Conservation (phyloP, 2,329 filamentous ascomycete genomes). For the Curvularia eragrostidis region DNA sequence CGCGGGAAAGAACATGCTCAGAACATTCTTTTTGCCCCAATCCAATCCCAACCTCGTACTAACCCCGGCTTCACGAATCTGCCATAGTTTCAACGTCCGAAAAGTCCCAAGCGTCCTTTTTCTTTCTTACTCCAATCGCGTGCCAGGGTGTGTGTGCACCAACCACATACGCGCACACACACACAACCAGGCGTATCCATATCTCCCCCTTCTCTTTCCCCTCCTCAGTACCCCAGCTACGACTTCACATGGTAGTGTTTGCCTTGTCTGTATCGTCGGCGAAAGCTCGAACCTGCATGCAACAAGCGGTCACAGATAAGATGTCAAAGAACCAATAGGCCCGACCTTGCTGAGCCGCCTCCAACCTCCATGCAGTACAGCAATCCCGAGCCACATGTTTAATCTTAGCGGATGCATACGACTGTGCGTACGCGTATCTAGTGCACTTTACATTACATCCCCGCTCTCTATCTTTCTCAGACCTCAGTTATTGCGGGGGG, state of each 20-base stretch:
- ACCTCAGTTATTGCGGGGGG: slow-evolving; percentile 8
- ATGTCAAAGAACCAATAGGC: slow-evolving; percentile 3
- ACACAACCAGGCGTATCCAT: background rate
- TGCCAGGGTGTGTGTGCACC: background rate
- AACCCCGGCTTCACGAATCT: slow-evolving; percentile 1
- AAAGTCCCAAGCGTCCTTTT: slow-evolving; percentile 6
- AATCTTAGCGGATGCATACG: slow-evolving; percentile 3
- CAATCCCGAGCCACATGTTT: slow-evolving; percentile 7
- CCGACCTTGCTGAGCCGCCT: slow-evolving; percentile 2
- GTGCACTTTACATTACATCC: background rate
- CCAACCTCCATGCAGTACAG: slow-evolving; percentile 7
- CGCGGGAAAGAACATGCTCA: slow-evolving; percentile 7
- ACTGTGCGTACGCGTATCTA: background rate
- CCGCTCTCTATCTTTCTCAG: background rate
- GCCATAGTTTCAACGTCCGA: slow-evolving; percentile 18
- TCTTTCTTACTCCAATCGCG: background rate
- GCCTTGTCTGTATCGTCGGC: background rate
- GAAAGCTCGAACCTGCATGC: slow-evolving; percentile 3
- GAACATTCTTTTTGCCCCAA: slow-evolving; percentile 4
- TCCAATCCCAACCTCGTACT: background rate
- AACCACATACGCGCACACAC: background rate
- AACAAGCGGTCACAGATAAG: slow-evolving; percentile 7
- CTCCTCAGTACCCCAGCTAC: slow-evolving; percentile 6
- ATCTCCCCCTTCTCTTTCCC: background rate
- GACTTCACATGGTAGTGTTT: background rate